These are phyloP conservation scores for Nigrospora sphaerica DNA, from an alignment of 2,329 filamentous ascomycete genomes.

Conservation along the genomic window DNA sequence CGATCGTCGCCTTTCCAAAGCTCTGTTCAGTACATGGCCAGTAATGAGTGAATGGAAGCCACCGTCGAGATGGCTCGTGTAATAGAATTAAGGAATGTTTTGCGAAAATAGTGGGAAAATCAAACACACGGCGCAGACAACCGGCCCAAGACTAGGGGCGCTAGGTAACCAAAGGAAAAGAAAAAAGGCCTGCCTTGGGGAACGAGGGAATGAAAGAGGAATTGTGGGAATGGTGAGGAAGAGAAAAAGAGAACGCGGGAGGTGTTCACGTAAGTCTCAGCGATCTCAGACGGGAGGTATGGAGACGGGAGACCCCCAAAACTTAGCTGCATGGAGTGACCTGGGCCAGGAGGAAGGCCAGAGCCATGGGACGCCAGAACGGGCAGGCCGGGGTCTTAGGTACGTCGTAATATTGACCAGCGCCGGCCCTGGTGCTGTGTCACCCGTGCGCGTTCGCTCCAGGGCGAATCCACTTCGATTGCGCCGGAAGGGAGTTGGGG, in stretches of 20 bases:
- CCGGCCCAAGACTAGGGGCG: slow-evolving; percentile 1
- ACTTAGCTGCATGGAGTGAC: neutral
- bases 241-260: neutral
- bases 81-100: too few species aligned
- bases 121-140: neutral
- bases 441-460: neutral
- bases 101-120: neutral
- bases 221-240: neutral
- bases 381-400: neutral
- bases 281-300: neutral
- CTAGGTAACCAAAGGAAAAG: neutral
- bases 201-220: slow-evolving; percentile 2
- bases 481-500: too few species aligned
- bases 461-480: too few species aligned
- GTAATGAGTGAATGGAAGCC: too few species aligned
- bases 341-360: neutral
- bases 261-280: neutral
- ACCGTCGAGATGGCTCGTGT: too few species aligned
- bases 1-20: too few species aligned
- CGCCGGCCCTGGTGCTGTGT: neutral
- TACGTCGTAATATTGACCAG: neutral
- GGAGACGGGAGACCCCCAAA: neutral
- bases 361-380: neutral
- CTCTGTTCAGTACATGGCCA: too few species aligned
- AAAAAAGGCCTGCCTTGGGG: slow-evolving; percentile 2